Conservation (phyloP, 495 filamentous ascomycete genomes). For the Lasiosphaeria ovina region DNA sequence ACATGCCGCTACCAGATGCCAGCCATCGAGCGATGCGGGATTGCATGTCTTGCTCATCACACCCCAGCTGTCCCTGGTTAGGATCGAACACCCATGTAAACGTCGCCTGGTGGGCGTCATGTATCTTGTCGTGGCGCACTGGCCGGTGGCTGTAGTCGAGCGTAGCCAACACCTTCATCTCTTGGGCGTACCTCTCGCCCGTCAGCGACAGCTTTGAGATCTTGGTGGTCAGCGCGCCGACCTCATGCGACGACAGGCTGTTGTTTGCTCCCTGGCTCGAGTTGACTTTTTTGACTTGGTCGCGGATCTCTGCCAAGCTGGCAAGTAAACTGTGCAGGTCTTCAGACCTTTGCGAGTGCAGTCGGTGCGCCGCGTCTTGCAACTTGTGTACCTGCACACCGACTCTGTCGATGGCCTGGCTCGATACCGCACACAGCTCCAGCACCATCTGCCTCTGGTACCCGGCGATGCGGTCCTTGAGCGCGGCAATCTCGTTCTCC, state of each 20-base stretch:
- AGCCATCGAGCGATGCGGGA: too few species aligned
- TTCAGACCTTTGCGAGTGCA: too few species aligned
- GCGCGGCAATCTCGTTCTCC: not conserved
- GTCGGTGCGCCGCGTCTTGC: too few species aligned
- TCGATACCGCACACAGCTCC: not conserved
- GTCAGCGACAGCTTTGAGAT: not conserved
- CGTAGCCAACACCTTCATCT: not conserved
- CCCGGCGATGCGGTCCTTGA: not conserved
- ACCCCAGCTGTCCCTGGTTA: too few species aligned
- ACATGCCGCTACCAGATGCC: too few species aligned
- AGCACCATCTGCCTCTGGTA: constrained; percentile 1
- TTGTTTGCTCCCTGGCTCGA: not conserved
- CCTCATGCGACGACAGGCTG: not conserved
- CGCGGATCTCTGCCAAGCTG: too few species aligned
- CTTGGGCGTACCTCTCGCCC: not conserved
- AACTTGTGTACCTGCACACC: too few species aligned
- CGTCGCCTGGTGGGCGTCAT: constrained; percentile 1
- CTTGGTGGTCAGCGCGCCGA: not conserved
- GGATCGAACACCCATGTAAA: constrained; percentile 8
- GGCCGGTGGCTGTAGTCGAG: not conserved
- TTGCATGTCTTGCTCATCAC: too few species aligned
- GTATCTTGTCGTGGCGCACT: not conserved
- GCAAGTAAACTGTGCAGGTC: too few species aligned
- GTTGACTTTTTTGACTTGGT: not conserved
- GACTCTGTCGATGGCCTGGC: not conserved